Conservation (phyloP, 2,329 filamentous ascomycete species). For the Microcyclospora pomicola region DNA sequence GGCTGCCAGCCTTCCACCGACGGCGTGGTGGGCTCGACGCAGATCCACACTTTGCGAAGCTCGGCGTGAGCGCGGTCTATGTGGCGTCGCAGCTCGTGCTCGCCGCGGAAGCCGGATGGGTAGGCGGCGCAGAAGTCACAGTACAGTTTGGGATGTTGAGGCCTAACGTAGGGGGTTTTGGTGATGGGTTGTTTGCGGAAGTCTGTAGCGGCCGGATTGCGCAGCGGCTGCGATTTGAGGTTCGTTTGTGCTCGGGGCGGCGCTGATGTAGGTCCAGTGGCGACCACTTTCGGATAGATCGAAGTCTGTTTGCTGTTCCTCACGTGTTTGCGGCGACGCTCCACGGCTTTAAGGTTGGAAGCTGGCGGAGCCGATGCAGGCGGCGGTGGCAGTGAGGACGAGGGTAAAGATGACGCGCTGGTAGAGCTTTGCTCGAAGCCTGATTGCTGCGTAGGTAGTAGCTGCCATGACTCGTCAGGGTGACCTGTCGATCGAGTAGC, state of each 20-base stretch:
- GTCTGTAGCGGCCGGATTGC: not conserved
- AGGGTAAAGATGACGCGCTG: conserved; percentile 5
- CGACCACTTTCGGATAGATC: too few relatives aligned
- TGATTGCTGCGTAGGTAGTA: conserved; percentile 13
- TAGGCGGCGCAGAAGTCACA: conserved; percentile 59
- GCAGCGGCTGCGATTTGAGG: not conserved
- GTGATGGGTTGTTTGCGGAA: conserved; percentile 22
- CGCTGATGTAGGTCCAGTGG: too few relatives aligned
- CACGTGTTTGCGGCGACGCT: conserved; percentile 19
- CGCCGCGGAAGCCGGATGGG: conserved; percentile 68
- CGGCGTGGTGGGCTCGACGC: conserved; percentile 39
- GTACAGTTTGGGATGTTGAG: conserved; percentile 55
- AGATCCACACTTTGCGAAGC: conserved; percentile 48
- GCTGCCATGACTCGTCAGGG: not conserved
- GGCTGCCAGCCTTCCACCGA: conserved; percentile 19
- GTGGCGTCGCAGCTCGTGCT: conserved; percentile 53
- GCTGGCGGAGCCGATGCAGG: not conserved
- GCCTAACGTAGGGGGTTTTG: conserved; percentile 47
- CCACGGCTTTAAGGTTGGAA: conserved; percentile 10
- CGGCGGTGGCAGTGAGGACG: not conserved
- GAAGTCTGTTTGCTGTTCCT: conserved; percentile 13
- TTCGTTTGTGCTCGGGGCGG: not conserved
- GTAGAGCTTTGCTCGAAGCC: conserved; percentile 11
- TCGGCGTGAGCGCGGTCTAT: conserved; percentile 50
- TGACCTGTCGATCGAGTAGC: conserved; percentile 7